Evolutionary conservation across 2,329 filamentous ascomycete species (phyloP), one percentile per base, ranked within the genome.

Genomic region (Decorospora gaudefroyi): DNA sequence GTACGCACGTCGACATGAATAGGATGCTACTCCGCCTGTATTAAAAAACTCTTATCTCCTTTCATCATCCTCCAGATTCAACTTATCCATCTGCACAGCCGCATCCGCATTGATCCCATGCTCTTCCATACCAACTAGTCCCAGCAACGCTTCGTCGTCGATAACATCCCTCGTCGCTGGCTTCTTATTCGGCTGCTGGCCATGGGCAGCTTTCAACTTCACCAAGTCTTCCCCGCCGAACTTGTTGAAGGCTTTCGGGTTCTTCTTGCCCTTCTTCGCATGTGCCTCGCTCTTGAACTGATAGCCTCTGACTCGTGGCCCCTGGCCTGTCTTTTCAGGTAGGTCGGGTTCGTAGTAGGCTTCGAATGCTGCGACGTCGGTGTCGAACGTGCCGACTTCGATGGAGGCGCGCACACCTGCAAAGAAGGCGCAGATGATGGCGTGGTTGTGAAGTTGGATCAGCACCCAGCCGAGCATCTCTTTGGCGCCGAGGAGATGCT

Each of bases 391-490:
- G 5, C 73, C 77, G 0, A 68, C 68, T 22, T 69, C 67, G 11
- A 97, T 85, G 42, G 83, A 83, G 1, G 71, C 65, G 13, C 92
- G 83, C 5, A 96, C 76, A 0, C 77, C 80, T 0, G 74, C 69
- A 68, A 97, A 96, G 74, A 97, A 96, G 0, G 73, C 61, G 31
- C 81, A 78, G 39, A 95, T 71, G 6, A 87, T 73, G 49, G 84
- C 78, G 67, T 95, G 85, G 67, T 99, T 99, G 73, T 99, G 93
- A 3, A 96, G 79, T 68, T 97, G 92, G 6, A 99, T 77, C 6
- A 99, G 78, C 0, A 86, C 88, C 93, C 93, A 99, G 16, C 87
- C 92, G 4, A 96, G 82, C 93, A 99, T 97, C 71, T 99, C 93
- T 64, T 91, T 95, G 0, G 93, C 90, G 32, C 83, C 79, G 4